These are phyloP conservation scores for Dalbergia oliveri DNA, from an alignment of 306 rosid species.

Conservation along the genomic window DNA sequence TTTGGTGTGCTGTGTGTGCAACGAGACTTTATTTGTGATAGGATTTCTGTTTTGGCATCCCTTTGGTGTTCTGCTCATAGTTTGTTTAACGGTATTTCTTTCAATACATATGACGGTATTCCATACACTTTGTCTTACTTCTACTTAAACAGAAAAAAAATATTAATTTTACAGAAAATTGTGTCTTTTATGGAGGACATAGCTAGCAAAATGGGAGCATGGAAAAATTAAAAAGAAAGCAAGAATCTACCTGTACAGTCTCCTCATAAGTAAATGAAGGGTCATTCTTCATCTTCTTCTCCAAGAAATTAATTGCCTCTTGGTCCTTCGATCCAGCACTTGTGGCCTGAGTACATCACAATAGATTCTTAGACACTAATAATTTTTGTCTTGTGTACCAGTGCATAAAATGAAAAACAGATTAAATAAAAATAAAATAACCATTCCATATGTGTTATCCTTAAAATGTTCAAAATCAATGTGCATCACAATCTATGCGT, in stretches of 20 bases:
- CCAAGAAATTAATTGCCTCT: slow-evolving; percentile 98
- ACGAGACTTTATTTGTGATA: background rate
- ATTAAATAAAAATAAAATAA: slow-evolving; percentile 1
- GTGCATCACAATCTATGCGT: background rate
- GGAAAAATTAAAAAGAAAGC: background rate
- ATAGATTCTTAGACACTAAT: slow-evolving; percentile 39
- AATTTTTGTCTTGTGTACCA: slow-evolving; percentile 1
- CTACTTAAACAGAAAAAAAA: background rate
- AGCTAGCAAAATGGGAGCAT: slow-evolving; percentile 14
- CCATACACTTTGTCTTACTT: background rate
- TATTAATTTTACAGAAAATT: background rate
- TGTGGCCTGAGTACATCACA: slow-evolving; percentile 75
- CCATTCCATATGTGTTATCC: background rate
- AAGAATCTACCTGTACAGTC: slow-evolving; percentile 85
- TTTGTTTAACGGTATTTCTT: background rate
- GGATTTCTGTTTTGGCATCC: background rate
- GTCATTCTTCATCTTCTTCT: slow-evolving; percentile 98
- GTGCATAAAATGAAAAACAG: slow-evolving; percentile 10
- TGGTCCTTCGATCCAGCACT: slow-evolving; percentile 99
- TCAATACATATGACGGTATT: background rate
- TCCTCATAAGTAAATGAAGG: slow-evolving; percentile 93
- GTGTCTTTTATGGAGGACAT: background rate
- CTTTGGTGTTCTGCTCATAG: background rate
- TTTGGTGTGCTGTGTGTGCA: background rate
- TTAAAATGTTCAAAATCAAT: slow-evolving; percentile 21